Base-by-base conservation (phyloP, 75 land plant species). In the Larix kaempferi region DNA sequence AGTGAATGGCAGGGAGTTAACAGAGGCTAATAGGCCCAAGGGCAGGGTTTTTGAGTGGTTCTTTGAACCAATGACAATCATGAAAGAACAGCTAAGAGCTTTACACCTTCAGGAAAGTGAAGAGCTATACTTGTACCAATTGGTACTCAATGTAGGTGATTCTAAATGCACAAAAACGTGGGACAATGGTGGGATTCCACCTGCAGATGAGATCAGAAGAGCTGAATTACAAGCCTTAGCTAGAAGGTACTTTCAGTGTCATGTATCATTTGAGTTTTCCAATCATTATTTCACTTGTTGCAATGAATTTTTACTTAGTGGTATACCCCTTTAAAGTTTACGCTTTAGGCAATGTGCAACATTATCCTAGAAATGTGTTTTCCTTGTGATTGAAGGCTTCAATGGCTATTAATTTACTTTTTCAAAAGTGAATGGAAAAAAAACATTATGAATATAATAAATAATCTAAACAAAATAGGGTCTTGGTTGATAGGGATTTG, bases 151-250 rank as follows among this genome's bases (percentile, higher is more conserved):
- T n/a, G 44, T 61, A 73, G 85, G 83, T 75, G 86, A 85, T 60
- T 61, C 92, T 23, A 87, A 88, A 73, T 79, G 76, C 44, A 83
- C 86, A 59, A 86, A 86, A 55, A 89, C 84, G 11, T 97, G 99
- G 99, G 78, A 92, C 71, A 83, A 84, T 78, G 78, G 80, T 56
- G 85, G 84, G 11, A 85, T 89, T 57, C 88, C 92, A 77, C 91
- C 98, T 35, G 77, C 78, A 76, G 92, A 97, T 78, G 84, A 78
- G 16, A 84, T 97, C 49, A 79, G 89, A 71, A 88, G 79, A 80
- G 98, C 92, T 33, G 95, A 97, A 75, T 49, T 97, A 76, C 98
- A 92, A 80, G 95, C 95, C 16, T 83, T 93, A 59, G 75, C 85
- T 67, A 83, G 88, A 84, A 92, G 95, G 97, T 92, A 85, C 17